Evolutionary conservation across 208 protist species (phyloP).

Genomic region (Trypanosoma scelopori): DNA sequence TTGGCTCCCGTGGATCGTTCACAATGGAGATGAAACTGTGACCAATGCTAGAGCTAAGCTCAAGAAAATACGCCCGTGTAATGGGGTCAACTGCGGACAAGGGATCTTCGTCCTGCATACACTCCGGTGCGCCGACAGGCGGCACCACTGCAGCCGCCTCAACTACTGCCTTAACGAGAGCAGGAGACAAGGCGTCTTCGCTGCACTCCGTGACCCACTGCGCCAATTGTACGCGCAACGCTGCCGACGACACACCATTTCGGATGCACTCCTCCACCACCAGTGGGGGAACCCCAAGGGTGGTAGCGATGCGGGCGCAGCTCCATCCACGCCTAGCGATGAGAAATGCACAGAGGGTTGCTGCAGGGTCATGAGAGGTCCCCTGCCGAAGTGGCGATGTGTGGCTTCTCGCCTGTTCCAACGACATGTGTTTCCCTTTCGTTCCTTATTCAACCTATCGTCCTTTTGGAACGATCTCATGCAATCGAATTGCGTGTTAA

Average conservation of each 20-base stretch:
- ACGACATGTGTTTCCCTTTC: neutral
- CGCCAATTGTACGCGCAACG: slow-evolving; percentile 57
- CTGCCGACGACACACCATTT: slow-evolving; percentile 59
- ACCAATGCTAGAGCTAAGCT: slow-evolving; percentile 70
- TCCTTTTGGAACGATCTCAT: too few species aligned
- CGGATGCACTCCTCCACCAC: slow-evolving; percentile 79
- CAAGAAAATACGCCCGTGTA: slow-evolving; percentile 69
- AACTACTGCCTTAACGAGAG: slow-evolving; percentile 37
- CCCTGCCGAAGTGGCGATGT: neutral
- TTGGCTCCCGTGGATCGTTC: slow-evolving; percentile 62
- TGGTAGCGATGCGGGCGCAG: slow-evolving; percentile 38
- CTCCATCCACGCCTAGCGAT: slow-evolving; percentile 48
- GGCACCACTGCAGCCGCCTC: slow-evolving; percentile 35
- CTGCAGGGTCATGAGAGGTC: slow-evolving; percentile 39
- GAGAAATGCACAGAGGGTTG: slow-evolving; percentile 66
- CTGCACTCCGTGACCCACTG: slow-evolving; percentile 58
- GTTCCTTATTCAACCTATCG: neutral
- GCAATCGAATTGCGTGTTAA: too few species aligned
- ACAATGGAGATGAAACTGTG: slow-evolving; percentile 91
- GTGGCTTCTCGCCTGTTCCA: neutral
- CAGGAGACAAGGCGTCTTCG: slow-evolving; percentile 32
- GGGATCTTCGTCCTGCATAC: slow-evolving; percentile 27
- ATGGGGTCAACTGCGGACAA: slow-evolving; percentile 62
- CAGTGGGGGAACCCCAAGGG: slow-evolving; percentile 59
- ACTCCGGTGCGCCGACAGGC: slow-evolving; percentile 1